phyloP scores from a whole-genome alignment of 352 stramenopile species.

The Ophiocytium majus region DNA sequence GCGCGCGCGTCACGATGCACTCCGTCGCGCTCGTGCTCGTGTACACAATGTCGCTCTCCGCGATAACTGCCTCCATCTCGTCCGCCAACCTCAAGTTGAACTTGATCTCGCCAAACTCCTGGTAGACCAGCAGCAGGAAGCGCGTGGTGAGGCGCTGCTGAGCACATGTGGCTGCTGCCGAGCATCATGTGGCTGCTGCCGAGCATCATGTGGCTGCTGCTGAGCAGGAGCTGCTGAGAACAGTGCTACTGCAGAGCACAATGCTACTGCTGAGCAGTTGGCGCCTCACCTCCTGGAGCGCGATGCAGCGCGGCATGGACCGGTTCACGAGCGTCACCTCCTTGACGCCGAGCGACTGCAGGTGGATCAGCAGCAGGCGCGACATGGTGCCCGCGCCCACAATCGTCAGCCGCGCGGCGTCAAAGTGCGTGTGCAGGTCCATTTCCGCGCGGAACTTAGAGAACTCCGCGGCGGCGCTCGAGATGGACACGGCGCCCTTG shows the following conservation, averaged over 20 bases:
- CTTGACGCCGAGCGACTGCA: slow-evolving; percentile 71
- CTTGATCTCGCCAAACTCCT: slow-evolving; percentile 58
- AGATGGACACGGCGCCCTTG: slow-evolving; percentile 75
- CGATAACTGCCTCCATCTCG: slow-evolving; percentile 69
- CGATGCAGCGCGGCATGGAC: too few relatives aligned
- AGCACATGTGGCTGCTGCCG: too few relatives aligned
- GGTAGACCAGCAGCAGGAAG: slow-evolving; percentile 52
- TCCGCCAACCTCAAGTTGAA: slow-evolving; percentile 48
- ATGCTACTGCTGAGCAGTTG: too few relatives aligned
- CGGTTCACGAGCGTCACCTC: slow-evolving; percentile 80
- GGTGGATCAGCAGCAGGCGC: slow-evolving; percentile 74
- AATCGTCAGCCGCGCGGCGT: slow-evolving; percentile 69
- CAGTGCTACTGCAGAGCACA: too few relatives aligned
- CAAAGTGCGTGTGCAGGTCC: slow-evolving; percentile 70
- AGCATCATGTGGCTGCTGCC: too few relatives aligned
- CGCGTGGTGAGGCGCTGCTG: slow-evolving; percentile 57
- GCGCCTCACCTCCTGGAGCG: too few relatives aligned
- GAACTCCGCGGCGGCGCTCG: slow-evolving; percentile 75
- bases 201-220: too few relatives aligned
- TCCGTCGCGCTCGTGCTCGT: slow-evolving; percentile 69
- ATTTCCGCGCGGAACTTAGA: slow-evolving; percentile 62
- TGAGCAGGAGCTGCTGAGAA: too few relatives aligned
- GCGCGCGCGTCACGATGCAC: slow-evolving; percentile 69
- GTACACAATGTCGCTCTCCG: slow-evolving; percentile 75
- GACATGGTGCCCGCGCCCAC: slow-evolving; percentile 82